Evolutionary conservation across 345 rosid species (phyloP).

Genomic region (Acer saccharum): DNA sequence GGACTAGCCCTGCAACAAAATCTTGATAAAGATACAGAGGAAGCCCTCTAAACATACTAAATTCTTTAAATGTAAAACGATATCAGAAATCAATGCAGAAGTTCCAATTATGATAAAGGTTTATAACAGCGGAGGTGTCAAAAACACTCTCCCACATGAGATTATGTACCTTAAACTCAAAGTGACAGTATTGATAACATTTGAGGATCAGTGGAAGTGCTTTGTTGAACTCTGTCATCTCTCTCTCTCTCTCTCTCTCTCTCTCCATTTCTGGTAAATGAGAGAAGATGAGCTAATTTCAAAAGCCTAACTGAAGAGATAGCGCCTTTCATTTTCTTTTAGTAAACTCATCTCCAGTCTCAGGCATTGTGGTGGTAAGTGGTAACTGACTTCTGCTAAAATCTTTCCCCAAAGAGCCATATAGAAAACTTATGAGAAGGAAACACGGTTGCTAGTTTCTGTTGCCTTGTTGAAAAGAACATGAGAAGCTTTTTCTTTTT

Average conservation of each 20-base stretch:
- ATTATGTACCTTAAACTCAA: background rate
- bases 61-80: too few species aligned
- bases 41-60: background rate
- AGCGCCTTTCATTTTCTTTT: background rate
- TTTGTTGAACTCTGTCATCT: background rate
- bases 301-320: background rate
- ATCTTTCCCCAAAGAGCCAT: background rate
- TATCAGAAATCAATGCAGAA: background rate
- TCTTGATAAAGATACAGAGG: background rate
- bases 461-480: background rate
- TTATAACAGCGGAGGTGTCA: background rate
- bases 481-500: background rate
- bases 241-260: background rate
- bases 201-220: background rate
- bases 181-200: background rate
- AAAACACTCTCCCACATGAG: background rate
- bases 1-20: background rate
- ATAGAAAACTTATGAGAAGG: background rate
- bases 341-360: background rate
- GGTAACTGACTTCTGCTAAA: background rate
- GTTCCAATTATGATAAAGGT: background rate
- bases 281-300: background rate
- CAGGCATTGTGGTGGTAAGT: background rate
- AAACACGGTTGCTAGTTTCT: background rate
- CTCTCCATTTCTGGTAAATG: background rate